Conservation (phyloP, 1,139 yeast species). For the Kluyveromyces sp. region DNA sequence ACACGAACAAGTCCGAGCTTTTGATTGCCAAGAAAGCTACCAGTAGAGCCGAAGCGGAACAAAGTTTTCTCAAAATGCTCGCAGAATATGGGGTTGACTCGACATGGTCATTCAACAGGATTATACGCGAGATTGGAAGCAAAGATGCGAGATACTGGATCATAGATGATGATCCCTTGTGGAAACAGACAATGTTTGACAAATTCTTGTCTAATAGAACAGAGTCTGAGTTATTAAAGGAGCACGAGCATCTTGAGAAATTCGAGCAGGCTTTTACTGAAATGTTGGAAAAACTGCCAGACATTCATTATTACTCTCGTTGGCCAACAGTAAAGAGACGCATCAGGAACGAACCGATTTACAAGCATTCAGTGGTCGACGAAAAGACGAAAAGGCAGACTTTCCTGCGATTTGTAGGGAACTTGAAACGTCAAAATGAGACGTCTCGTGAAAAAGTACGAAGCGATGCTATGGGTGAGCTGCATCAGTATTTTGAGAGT, state of each 20-base stretch:
- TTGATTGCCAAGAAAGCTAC: conserved; percentile 13
- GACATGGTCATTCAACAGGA: conserved; percentile 68
- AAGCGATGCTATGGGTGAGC: conserved; percentile 45
- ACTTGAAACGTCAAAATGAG: conserved; percentile 39
- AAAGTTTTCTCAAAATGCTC: conserved; percentile 47
- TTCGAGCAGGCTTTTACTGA: conserved; percentile 49
- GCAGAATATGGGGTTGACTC: conserved; percentile 52
- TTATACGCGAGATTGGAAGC: conserved; percentile 51
- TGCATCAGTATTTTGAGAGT: conserved; percentile 41
- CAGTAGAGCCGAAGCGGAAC: conserved; percentile 36
- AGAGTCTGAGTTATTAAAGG: conserved; percentile 48
- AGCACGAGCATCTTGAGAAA: conserved; percentile 45
- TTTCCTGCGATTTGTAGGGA: conserved; percentile 44
- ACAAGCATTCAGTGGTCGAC: conserved; percentile 53
- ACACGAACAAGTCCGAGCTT: conserved; percentile 17
- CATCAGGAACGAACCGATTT: conserved; percentile 60
- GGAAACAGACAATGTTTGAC: conserved; percentile 59
- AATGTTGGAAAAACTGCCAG: conserved; percentile 38
- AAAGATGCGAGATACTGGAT: conserved; percentile 65
- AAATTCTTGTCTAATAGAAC: conserved; percentile 50
- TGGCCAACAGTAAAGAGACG: conserved; percentile 55
- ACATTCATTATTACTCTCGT: conserved; percentile 51
- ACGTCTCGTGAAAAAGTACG: conserved; percentile 32
- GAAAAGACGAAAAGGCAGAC: conserved; percentile 49
- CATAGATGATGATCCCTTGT: conserved; percentile 49